Base-by-base conservation (phyloP, 148 eudicot genomes). In the Rhododendron kiyosumense region DNA sequence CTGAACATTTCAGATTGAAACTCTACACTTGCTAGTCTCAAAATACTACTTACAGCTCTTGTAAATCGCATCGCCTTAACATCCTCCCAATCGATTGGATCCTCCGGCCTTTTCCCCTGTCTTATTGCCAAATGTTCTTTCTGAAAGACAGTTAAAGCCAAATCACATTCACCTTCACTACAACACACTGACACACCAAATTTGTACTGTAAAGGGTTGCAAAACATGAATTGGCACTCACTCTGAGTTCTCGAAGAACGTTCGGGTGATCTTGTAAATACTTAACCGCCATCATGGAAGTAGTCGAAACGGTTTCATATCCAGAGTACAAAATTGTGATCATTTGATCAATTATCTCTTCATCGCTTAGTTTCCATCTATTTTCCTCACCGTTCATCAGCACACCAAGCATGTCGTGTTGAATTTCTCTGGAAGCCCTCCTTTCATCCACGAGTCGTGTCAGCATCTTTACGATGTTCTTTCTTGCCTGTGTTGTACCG, bases 241-340 rank as follows among this genome's bases (percentile, higher is more conserved):
- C 99, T 89, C 96, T 93, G 32, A 97, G 91, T 81, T 97, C 94
- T 54, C 91, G 86, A 87, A 97, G 99, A 86, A 89, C 98, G 86
- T 88, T 88, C 51, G 98, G 98, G 85, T 97, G 99, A 87, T 97
- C 99, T 90, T 95, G 99, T 41, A 97, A 98, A 87, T 97, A 97
- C 89, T 97, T 97, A 83, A 95, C 96, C 88, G 98, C 98, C 99
- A 97, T 97, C 99, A 97, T 97, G 24, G 99, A 94, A 89, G 99
- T 97, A 43, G 99, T 97, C 43, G 98, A 95, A 73, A 97, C 98
- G 76, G 99, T 97, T 87, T 97, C 99, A 73, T 97, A 97, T 26
- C 99, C 99, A 86, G 99, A 97, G 85, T 97, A 97, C 86, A 94
- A 91, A 81, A 97, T 90, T 8, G 99, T 97, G 81, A 97, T 97